phyloP scores from a whole-genome alignment of 1,284 basidiomycete genomes.

The Ganoderma lucidum region DNA sequence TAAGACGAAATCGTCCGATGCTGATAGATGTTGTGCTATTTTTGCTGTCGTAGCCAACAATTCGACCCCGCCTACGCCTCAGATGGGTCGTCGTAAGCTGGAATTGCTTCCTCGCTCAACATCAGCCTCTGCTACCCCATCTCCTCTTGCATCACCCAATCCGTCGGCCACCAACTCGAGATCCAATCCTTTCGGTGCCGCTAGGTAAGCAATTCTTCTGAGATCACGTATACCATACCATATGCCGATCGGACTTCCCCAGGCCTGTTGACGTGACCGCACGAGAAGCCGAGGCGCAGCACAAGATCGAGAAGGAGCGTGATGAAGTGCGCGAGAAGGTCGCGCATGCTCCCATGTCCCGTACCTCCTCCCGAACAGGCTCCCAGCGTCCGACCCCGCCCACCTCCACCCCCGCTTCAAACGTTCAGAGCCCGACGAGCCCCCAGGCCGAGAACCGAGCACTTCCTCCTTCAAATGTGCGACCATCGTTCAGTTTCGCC shows the following conservation, averaged over 20 bases:
- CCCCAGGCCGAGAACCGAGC: conserved; percentile 43
- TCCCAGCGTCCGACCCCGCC: conserved; percentile 60
- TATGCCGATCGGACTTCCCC: conserved; percentile 6
- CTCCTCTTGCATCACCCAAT: conserved; percentile 80
- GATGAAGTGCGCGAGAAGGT: conserved; percentile 46
- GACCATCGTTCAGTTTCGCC: conserved; percentile 77
- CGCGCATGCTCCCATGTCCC: conserved; percentile 64
- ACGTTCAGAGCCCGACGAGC: conserved; percentile 43
- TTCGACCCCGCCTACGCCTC: conserved; percentile 84
- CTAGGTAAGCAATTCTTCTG: conserved; percentile 59
- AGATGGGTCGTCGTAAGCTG: conserved; percentile 78
- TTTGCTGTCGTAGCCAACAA: conserved; percentile 56
- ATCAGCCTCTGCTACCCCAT: conserved; percentile 64
- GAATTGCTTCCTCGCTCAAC: conserved; percentile 82
- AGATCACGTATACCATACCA: not conserved
- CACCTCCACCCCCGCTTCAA: conserved; percentile 45
- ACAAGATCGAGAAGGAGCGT: conserved; percentile 73
- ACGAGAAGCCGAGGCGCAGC: conserved; percentile 78
- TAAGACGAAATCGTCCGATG: not conserved
- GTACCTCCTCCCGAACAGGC: conserved; percentile 71
- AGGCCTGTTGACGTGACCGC: conserved; percentile 88
- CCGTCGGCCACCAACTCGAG: conserved; percentile 54
- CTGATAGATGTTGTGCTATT: not conserved
- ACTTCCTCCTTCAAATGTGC: conserved; percentile 47
- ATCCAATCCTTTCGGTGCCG: conserved; percentile 88